Conservation (phyloP, 352 stramenopile genomes). For the Phytopythium helicoides region DNA sequence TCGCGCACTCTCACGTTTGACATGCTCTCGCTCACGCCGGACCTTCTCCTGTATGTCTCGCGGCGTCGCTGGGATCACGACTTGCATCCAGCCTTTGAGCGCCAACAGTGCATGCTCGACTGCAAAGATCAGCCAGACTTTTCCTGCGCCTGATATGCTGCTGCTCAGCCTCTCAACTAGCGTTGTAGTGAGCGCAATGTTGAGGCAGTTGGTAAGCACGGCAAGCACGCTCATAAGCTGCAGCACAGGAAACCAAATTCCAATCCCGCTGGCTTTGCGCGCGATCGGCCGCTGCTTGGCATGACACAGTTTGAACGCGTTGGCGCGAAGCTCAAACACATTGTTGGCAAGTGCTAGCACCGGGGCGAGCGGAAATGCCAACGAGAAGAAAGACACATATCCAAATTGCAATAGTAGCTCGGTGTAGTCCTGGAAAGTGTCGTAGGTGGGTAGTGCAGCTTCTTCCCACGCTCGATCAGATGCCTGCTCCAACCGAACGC, state of each 20-base stretch:
- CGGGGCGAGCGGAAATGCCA: slow-evolving; percentile 93
- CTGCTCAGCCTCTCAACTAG: slow-evolving; percentile 52
- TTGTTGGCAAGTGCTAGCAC: slow-evolving; percentile 94
- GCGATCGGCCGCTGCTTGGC: slow-evolving; percentile 88
- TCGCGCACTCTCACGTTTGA: slow-evolving; percentile 68
- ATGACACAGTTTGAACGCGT: slow-evolving; percentile 95
- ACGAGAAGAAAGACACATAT: slow-evolving; percentile 95
- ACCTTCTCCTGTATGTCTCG: slow-evolving; percentile 47
- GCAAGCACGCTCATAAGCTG: slow-evolving; percentile 95
- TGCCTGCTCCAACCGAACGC: slow-evolving; percentile 74
- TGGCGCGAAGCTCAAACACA: slow-evolving; percentile 89
- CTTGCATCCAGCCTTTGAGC: slow-evolving; percentile 64
- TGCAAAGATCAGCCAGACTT: slow-evolving; percentile 81
- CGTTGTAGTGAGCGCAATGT: slow-evolving; percentile 88
- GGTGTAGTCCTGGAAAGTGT: slow-evolving; percentile 96
- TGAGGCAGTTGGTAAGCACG: slow-evolving; percentile 95
- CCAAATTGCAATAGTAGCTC: slow-evolving; percentile 94
- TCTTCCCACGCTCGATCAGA: slow-evolving; percentile 89
- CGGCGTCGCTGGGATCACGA: slow-evolving; percentile 56
- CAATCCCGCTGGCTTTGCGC: slow-evolving; percentile 92
- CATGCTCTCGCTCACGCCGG: slow-evolving; percentile 50
- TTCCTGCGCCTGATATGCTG: slow-evolving; percentile 26
- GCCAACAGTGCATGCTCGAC: slow-evolving; percentile 68
- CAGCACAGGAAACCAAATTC: slow-evolving; percentile 87
- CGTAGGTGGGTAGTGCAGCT: slow-evolving; percentile 87